Conservation (phyloP, 805 yeast genomes). For the Teunomyces aglyptinius region DNA sequence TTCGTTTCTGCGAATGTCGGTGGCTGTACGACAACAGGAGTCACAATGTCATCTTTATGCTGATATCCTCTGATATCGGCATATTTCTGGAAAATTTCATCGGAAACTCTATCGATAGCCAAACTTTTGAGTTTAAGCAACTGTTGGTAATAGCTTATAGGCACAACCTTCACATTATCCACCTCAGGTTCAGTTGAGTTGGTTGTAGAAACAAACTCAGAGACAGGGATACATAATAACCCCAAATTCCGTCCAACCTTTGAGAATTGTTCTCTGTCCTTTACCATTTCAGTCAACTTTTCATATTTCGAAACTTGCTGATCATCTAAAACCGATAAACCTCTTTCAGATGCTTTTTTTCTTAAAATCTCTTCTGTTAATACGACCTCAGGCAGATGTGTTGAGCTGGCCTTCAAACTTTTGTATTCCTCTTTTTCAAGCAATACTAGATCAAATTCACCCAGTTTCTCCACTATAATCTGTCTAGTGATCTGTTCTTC, state of each 20-base stretch:
- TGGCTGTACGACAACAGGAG: conserved; percentile 21
- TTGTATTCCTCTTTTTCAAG: conserved; percentile 29
- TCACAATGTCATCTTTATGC: conserved; percentile 21
- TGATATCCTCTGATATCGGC: conserved; percentile 51
- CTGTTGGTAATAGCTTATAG: conserved; percentile 61
- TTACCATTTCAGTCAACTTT: conserved; percentile 15
- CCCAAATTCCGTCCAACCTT: conserved; percentile 29
- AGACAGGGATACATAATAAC: conserved; percentile 53
- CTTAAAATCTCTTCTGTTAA: conserved; percentile 16
- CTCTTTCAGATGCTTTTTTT: conserved; percentile 39
- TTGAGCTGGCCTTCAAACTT: conserved; percentile 19
- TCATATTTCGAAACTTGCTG: conserved; percentile 25
- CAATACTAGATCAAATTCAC: conserved; percentile 31
- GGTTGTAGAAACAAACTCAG: conserved; percentile 63
- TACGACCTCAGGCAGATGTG: not conserved
- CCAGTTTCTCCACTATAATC: conserved; percentile 20
- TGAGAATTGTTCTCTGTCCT: conserved; percentile 12
- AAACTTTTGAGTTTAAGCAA: conserved; percentile 39
- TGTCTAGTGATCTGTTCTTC: conserved; percentile 20
- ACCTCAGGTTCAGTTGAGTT: conserved; percentile 54
- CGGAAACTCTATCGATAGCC: conserved; percentile 44
- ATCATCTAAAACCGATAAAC: conserved; percentile 35
- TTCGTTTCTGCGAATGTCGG: conserved; percentile 12
- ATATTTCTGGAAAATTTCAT: conserved; percentile 44
- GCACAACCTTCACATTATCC: conserved; percentile 58